These are phyloP conservation scores for Cytauxzoon felis DNA, from an alignment of 169 alveolate species.

Conservation along the genomic window DNA sequence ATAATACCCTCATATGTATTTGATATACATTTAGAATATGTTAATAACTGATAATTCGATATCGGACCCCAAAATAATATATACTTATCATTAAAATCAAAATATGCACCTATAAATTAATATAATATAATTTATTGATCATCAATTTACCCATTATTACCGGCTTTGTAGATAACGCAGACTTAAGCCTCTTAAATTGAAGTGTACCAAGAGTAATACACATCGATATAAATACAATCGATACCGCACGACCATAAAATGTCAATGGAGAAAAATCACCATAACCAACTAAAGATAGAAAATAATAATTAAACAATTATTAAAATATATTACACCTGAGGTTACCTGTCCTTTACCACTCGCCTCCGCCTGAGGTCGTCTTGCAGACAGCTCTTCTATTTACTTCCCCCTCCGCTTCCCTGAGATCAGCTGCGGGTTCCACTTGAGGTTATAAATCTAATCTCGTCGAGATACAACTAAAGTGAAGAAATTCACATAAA, in stretches of 20 bases:
- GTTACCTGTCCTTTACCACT: too few relatives aligned
- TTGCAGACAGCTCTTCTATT: too few relatives aligned
- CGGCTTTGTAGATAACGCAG: slow-evolving; percentile 54
- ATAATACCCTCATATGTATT: slow-evolving; percentile 67
- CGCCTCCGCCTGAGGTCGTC: too few relatives aligned
- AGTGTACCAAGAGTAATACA: slow-evolving; percentile 72
- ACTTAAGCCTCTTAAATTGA: slow-evolving; percentile 71
- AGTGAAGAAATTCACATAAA: too few relatives aligned
- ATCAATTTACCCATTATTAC: slow-evolving; percentile 56
- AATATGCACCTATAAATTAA: slow-evolving; percentile 15
- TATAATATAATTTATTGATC: not conserved
- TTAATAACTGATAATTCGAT: slow-evolving; percentile 63
- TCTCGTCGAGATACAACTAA: too few relatives aligned
- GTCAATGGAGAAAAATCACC: slow-evolving; percentile 75
- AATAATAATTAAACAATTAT: not conserved
- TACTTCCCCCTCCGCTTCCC: too few relatives aligned
- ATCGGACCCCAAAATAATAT: slow-evolving; percentile 72
- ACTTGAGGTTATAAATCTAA: too few relatives aligned
- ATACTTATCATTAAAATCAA: slow-evolving; percentile 59
- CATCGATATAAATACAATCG: slow-evolving; percentile 61
- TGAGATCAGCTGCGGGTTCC: too few relatives aligned
- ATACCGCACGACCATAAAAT: slow-evolving; percentile 54
- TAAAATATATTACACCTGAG: too few relatives aligned
- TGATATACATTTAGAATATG: slow-evolving; percentile 61
- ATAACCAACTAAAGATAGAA: slow-evolving; percentile 62